Evolutionary conservation across 75 land plant genomes (phyloP), one percentile per base, ranked within the genome.

Genomic region (Selaginella moellendorffii): DNA sequence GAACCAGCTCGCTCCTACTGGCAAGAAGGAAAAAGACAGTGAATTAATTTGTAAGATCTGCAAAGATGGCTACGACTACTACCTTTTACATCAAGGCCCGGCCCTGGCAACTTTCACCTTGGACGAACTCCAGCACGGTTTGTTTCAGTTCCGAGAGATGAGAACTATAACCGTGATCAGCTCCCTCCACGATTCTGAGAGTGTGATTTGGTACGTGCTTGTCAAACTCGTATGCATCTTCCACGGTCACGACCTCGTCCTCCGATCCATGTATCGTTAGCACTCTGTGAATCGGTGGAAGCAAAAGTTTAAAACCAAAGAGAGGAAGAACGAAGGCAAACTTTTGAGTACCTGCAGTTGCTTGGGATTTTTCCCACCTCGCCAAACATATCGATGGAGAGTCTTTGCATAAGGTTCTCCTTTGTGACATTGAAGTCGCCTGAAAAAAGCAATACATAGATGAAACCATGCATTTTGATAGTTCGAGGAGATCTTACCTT

Each of bases 241-340:
- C 77, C 27, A 79, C 79, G 2, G 83, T 79, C 54, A 90, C 73
- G 14, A 81, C 65, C 66, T 79, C 80, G 72, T 90, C 97, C 27
- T 65, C 66, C 20, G 95, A 69, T 28, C 97, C 97, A 79, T 90
- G 97, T 29, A 90, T 67, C 21, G 88, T 87, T 63, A 90, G 67
- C 10, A 90, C 88, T 71, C 88, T 87, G 83, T 31, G 75, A 46
- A 53, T 24, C 46, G 1, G 26, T 26, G 1, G 19, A 26, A 27
- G 22, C 17, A 30, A 5, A 29, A 63, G 9, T 69, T 0, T 63
- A 26, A 21, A 30, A 31, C 31, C 1, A 30, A n/a, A 51, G 24
- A 51, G 22, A 9, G 20, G 29, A 30, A 29, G 64, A 22, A 62
- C 29, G 2, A 28, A 14, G 12, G 2, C 64, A 14, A 23, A 17